Evolutionary conservation across 768 basidiomycete species (phyloP), one percentile per base, ranked within the genome.

Genomic region (Dacryopinax spathularia): DNA sequence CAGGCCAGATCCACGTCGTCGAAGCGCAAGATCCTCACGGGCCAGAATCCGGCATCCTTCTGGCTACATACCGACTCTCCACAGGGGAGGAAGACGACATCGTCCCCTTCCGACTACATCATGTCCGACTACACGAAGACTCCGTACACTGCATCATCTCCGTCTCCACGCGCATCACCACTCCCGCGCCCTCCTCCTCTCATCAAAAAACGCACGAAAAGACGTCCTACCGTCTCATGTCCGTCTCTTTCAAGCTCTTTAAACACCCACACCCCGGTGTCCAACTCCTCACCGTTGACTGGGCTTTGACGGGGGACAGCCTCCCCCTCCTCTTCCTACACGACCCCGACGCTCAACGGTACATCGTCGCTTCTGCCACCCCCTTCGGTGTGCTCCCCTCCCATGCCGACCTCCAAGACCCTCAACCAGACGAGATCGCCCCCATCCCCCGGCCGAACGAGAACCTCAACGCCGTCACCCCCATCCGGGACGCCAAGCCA

Each of bases 251-350:
- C 35, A 43, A 22, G 33, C 22, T 63, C 27, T 18, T 34, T 22
- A 44, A 35, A n/a, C 29, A 34, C 22, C 31, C 56, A 34, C 44
- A 56, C 20, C 68, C 75, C 5, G 69, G 89, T 60, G 77, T 84
- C 34, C 74, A 87, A 39, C 27, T 81, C n/a, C 91, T 56, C 48
- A 56, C 48, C 4, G 48, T 56, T 27, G 48, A 56, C 48, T 56
- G 48, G 88, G 88, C 85, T 80, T 66, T 78, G 84, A 33, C 79
- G 82, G 37, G 88, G 88, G 2, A 76, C 80, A 61, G 83, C 86
- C 65, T 84, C 89, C n/a, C 89, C 89, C 0, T 73, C 84, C 18
- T 81, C 56, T 74, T 79, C 33, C 70, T 75, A 1, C 86, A 84
- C 70, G 74, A 82, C 62, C 69, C 73, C 20, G 68, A 76, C 16